Base-by-base conservation (phyloP, 768 basidiomycete species). In the Auricularia cornea region DNA sequence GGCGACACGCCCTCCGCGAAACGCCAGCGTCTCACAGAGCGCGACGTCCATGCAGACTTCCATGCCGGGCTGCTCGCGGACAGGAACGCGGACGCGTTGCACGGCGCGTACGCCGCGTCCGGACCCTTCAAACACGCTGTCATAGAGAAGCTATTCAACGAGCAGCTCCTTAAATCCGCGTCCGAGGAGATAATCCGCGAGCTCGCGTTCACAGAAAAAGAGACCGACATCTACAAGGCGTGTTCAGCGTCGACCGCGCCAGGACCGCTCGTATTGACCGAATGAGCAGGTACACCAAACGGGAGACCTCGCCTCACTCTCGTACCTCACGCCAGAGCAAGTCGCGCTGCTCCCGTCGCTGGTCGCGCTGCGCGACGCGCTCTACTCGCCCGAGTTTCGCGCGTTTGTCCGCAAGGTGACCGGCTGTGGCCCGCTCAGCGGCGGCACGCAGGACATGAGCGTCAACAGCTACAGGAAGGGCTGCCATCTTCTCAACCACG, bases 191-290 rank as follows among this genome's bases (percentile, higher is more conserved):
- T 90, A 68, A 74, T 90, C 62, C 76, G 78, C 60, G 84, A 93
- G 70, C 82, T 95, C 65, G 87, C 80, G 73, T 94, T 95, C 72
- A 83, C 89, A 3, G 88, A 94, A 78, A 98, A 97, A 77, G 92
- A 98, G 80, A 98, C 96, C 2, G 96, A 98, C 71, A 98, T 98
- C 67, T 98, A 98, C 84, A 94, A 92, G 86, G 92, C 90, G 65
- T 64, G 77, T 31, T 40, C 60, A 14, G 16, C 10, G 59, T 62
- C 32, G 56, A 56, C 62, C 59, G 59, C 1, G 18, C 23, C 44
- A 32, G n/a, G 16, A 8, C 10, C 6, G 32, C 18, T 12, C 3
- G 11, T 56, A 35, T 63, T 60, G n/a, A 33, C 48, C 30, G 28
- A 26, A 6, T 44, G 51, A 38, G 16, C 68, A 98, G 95, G 89